phyloP scores from a whole-genome alignment of 1,284 basidiomycete genomes.

The Trametes hirsuta region DNA sequence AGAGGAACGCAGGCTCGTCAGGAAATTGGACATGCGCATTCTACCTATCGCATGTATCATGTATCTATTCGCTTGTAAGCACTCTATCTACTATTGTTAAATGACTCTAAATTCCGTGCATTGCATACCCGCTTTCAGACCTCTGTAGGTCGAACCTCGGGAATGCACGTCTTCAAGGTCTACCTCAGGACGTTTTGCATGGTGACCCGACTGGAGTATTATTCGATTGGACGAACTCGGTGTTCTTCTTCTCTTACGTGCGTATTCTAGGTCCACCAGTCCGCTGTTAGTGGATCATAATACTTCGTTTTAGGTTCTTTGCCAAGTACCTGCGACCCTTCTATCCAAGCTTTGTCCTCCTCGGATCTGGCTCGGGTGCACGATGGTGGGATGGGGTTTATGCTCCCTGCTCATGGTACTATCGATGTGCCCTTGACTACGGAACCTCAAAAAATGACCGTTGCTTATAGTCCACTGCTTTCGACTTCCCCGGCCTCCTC shows the following conservation, averaged over 20 bases:
- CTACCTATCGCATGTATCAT: slow-evolving; percentile 71
- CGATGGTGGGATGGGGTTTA: slow-evolving; percentile 71
- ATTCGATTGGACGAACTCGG: slow-evolving; percentile 77
- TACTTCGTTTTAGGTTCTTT: slow-evolving; percentile 55
- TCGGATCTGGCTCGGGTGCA: slow-evolving; percentile 63
- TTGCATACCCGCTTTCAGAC: slow-evolving; percentile 42
- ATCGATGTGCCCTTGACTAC: not conserved
- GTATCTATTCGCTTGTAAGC: slow-evolving; percentile 76
- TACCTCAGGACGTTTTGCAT: slow-evolving; percentile 62
- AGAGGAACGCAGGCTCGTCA: slow-evolving; percentile 61
- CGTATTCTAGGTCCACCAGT: slow-evolving; percentile 27
- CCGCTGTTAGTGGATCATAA: not conserved
- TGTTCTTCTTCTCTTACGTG: slow-evolving; percentile 79
- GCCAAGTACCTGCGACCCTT: slow-evolving; percentile 68
- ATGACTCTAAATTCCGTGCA: not conserved
- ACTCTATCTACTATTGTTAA: not conserved
- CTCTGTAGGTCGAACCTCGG: slow-evolving; percentile 77
- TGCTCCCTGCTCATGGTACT: slow-evolving; percentile 70
- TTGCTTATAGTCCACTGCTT: slow-evolving; percentile 54
- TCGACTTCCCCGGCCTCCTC: slow-evolving; percentile 60
- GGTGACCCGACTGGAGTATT: slow-evolving; percentile 68
- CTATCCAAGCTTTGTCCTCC: slow-evolving; percentile 70
- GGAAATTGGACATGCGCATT: slow-evolving; percentile 69
- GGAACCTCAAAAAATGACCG: not conserved
- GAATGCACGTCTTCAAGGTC: slow-evolving; percentile 73